Base-by-base conservation (phyloP, 192 early-diverging fungal species). In the Ramicandelaber brevisporus region DNA sequence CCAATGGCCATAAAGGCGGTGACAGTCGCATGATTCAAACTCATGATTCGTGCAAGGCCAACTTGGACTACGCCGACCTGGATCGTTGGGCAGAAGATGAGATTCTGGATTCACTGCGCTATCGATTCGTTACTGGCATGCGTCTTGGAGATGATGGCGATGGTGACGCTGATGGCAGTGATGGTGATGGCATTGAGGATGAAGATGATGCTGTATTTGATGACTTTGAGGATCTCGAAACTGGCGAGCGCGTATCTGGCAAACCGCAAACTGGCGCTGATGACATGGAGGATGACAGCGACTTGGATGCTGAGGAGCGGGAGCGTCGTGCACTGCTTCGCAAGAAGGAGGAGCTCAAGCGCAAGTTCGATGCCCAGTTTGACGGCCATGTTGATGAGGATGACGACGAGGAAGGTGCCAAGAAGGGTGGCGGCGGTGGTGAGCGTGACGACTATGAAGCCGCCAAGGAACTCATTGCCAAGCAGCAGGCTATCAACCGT, bases 301-400 rank as follows among this genome's bases (percentile, higher is more conserved):
- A 54, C 16, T 55, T 65, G 25, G 55, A 61, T 14, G 50, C 63
- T 4, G 55, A 69, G 15, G 62, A 66, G 14, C 30, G 41, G 29
- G 45, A 54, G 40, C 53, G 57, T 38, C 65, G 63, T 26, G 73
- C 55, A 5, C 55, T 92, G 41, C 63, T 70, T 2, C 67, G 65
- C 29, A 79, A 73, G 50, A 85, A 87, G 47, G 78, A 75, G 39
- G 67, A 78, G 37, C 63, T 98, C 25, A 84, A 85, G 43, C 73
- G 63, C 38, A 92, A 88, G 53, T 98, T 95, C 47, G 81, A 88
- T 49, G 75, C 75, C 18, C 54, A 92, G 35, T 87, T 88, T 44
- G 72, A 68, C 35, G 56, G 53, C 1, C 38, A 36, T 6, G 16
- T 12, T 4, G 37, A 39, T 14, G 37, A 21, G 7, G 53, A 43